Conservation (phyloP, 495 filamentous ascomycete species). For the Cercophora scortea region DNA sequence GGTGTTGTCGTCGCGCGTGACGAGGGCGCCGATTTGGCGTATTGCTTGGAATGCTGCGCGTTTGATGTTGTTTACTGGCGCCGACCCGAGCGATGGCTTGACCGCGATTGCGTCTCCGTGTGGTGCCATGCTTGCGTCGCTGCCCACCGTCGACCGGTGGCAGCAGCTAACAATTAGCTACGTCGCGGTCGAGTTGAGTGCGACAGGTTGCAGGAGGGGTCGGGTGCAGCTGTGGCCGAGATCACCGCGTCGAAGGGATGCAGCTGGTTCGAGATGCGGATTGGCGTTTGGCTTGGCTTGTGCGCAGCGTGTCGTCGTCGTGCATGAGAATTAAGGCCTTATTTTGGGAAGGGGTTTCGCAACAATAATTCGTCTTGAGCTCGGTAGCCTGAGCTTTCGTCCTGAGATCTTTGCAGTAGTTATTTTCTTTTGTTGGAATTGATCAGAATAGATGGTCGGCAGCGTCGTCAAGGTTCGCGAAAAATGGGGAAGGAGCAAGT, state of each 20-base stretch:
- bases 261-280: background rate
- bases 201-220: no score
- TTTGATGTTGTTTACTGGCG: conserved; percentile 2
- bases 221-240: background rate
- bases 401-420: background rate
- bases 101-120: no score
- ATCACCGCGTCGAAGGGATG: no score
- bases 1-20: conserved; percentile 11
- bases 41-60: conserved; percentile 6
- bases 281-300: background rate
- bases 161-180: background rate
- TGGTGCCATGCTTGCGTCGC: conserved; percentile 3
- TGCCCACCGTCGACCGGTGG: background rate
- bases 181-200: no score
- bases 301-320: background rate
- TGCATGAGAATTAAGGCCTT: no score
- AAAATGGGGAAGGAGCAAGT: background rate
- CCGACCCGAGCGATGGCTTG: background rate
- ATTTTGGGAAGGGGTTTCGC: no score
- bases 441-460: background rate
- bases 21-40: background rate
- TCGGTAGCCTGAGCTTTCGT: no score
- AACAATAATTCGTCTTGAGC: no score
- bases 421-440: background rate
- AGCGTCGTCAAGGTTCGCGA: background rate